Conservation (phyloP, 2,329 filamentous ascomycete species). For the Hortaea werneckii region DNA sequence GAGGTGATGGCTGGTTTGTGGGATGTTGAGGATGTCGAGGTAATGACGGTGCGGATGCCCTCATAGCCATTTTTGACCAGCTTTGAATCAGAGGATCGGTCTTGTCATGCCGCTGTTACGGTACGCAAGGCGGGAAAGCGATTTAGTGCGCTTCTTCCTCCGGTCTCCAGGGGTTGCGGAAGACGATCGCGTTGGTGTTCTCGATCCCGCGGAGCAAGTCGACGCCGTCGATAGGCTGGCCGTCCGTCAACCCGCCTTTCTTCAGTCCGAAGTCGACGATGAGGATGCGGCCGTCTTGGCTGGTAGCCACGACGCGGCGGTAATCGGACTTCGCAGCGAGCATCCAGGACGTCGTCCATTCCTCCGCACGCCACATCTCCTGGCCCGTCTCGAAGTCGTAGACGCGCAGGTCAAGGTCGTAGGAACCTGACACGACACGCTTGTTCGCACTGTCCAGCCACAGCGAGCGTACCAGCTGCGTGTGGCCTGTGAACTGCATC, state of each 20-base stretch:
- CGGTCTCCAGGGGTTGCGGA: constrained; percentile 6
- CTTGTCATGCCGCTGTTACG: too few relatives aligned
- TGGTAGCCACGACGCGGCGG: constrained; percentile 83
- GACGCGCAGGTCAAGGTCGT: constrained; percentile 91
- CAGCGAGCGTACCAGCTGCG: constrained; percentile 75
- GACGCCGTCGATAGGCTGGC: constrained; percentile 7
- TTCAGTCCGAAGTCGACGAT: constrained; percentile 76
- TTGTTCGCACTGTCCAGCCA: constrained; percentile 83
- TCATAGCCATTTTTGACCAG: too few relatives aligned
- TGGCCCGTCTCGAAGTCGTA: constrained; percentile 77
- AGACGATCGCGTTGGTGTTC: constrained; percentile 7
- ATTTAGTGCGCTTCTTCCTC: background rate
- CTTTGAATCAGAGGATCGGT: too few relatives aligned
- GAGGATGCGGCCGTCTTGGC: constrained; percentile 83
- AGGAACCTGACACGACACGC: constrained; percentile 81
- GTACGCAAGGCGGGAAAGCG: too few relatives aligned
- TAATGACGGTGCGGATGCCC: too few relatives aligned
- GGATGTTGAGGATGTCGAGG: too few relatives aligned
- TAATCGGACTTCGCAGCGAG: constrained; percentile 94
- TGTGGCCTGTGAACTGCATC: constrained; percentile 70
- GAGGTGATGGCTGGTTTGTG: too few relatives aligned
- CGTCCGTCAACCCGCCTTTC: constrained; percentile 10
- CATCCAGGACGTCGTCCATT: constrained; percentile 96
- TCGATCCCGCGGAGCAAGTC: constrained; percentile 8
- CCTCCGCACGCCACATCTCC: constrained; percentile 74